Evolutionary conservation across 805 yeast species (phyloP).

Genomic region (Barnettozyma pratensis): DNA sequence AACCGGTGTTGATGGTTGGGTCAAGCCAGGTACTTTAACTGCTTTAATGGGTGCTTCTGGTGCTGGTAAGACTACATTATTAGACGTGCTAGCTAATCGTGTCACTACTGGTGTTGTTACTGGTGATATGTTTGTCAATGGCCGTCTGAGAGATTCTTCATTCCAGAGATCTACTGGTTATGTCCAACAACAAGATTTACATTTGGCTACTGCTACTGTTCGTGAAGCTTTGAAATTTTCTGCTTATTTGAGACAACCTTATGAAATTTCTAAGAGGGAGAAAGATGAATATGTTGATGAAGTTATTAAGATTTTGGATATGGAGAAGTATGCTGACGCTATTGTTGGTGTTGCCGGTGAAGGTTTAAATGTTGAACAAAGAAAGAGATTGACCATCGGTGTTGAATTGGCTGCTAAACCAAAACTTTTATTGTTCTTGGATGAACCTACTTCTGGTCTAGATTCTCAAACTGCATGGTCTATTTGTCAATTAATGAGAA

Average conservation of each 20-base stretch:
- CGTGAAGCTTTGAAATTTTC: conserved; percentile 68
- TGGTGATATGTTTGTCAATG: conserved; percentile 59
- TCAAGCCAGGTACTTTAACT: conserved; percentile 76
- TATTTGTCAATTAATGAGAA: conserved; percentile 55
- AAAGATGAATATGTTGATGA: conserved; percentile 64
- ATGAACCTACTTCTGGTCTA: conserved; percentile 67
- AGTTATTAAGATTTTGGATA: conserved; percentile 56
- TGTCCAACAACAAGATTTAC: conserved; percentile 76
- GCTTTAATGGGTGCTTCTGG: conserved; percentile 78
- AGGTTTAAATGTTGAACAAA: conserved; percentile 60
- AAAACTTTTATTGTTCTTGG: conserved; percentile 51
- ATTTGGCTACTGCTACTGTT: conserved; percentile 59
- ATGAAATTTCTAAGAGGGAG: conserved; percentile 43
- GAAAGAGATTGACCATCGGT: conserved; percentile 63
- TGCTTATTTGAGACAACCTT: conserved; percentile 65
- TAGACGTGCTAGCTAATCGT: conserved; percentile 68
- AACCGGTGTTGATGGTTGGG: conserved; percentile 73
- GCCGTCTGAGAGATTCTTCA: conserved; percentile 51
- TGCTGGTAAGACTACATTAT: conserved; percentile 75
- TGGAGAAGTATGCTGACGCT: conserved; percentile 64
- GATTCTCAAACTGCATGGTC: conserved; percentile 70
- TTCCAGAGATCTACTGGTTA: conserved; percentile 54
- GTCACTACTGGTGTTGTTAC: conserved; percentile 67
- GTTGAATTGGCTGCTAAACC: conserved; percentile 67
- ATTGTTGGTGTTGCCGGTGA: conserved; percentile 71